phyloP scores from a whole-genome alignment of 331 rosid species.

The Malus hybrid region DNA sequence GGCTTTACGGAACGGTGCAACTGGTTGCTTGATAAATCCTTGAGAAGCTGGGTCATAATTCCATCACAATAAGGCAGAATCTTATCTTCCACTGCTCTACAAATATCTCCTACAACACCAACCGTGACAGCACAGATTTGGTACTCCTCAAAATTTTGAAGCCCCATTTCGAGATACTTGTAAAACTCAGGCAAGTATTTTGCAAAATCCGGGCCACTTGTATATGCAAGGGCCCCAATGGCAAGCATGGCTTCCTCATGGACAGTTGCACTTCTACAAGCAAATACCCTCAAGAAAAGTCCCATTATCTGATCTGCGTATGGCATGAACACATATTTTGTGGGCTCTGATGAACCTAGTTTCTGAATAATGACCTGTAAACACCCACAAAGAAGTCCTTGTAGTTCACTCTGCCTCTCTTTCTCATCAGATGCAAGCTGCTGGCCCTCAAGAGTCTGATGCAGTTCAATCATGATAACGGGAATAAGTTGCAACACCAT shows the following conservation, averaged over 20 bases:
- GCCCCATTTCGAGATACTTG: conserved; percentile 69
- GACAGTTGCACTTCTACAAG: conserved; percentile 78
- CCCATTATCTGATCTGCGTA: conserved; percentile 80
- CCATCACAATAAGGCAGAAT: conserved; percentile 86
- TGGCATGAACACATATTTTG: conserved; percentile 65
- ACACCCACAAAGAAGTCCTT: conserved; percentile 87
- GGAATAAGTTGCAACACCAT: conserved; percentile 70
- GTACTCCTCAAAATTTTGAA: conserved; percentile 89
- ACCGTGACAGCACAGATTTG: conserved; percentile 86
- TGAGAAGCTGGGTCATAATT: conserved; percentile 78
- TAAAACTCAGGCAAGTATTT: conserved; percentile 79
- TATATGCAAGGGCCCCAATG: conserved; percentile 82
- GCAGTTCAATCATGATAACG: conserved; percentile 70
- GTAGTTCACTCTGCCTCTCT: conserved; percentile 62
- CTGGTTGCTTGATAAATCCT: conserved; percentile 75
- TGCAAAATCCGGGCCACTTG: conserved; percentile 64
- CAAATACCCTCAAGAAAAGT: conserved; percentile 69
- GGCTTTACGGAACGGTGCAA: conserved; percentile 88
- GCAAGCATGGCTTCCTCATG: conserved; percentile 97
- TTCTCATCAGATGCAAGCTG: conserved; percentile 71
- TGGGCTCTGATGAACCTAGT: conserved; percentile 62
- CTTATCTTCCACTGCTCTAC: conserved; percentile 83
- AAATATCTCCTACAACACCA: conserved; percentile 84
- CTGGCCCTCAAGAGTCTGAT: conserved; percentile 65
- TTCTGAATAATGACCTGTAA: conserved; percentile 81